Evolutionary conservation across 495 filamentous ascomycete species (phyloP).

Genomic region (Tetracladium setigerum): DNA sequence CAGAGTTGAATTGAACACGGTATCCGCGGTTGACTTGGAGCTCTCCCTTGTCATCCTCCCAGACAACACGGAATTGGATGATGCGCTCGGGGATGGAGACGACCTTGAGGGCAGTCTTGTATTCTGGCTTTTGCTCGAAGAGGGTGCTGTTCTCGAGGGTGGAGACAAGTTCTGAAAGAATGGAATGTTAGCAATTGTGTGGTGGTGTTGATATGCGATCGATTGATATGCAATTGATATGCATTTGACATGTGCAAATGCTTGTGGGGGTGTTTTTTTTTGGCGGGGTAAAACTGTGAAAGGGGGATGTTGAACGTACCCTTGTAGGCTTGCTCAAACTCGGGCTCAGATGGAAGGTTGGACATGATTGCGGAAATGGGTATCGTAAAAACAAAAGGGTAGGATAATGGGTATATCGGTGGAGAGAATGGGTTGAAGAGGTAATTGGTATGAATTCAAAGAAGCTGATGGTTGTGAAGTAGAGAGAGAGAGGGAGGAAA

Average conservation of each 20-base stretch:
- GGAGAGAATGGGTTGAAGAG: background rate
- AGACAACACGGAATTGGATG: conserved; percentile 94
- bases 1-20: conserved; percentile 98
- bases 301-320: conserved; percentile 42
- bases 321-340: conserved; percentile 98
- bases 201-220: background rate
- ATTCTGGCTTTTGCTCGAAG: conserved; percentile 90
- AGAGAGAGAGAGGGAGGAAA: background rate
- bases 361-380: conserved; percentile 49
- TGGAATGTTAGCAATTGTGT: conserved; percentile 3
- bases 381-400: conserved; percentile 2
- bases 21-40: conserved; percentile 93
- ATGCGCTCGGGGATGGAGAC: conserved; percentile 90
- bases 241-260: too few relatives aligned
- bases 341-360: conserved; percentile 80
- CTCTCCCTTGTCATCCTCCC: conserved; percentile 88
- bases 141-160: conserved; percentile 90
- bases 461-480: background rate
- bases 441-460: background rate
- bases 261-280: background rate
- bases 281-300: background rate
- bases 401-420: background rate
- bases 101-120: conserved; percentile 80
- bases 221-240: too few relatives aligned
- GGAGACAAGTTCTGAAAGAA: conserved; percentile 70